Base-by-base conservation (phyloP, 352 stramenopile genomes). In the Phytophthora litchii region DNA sequence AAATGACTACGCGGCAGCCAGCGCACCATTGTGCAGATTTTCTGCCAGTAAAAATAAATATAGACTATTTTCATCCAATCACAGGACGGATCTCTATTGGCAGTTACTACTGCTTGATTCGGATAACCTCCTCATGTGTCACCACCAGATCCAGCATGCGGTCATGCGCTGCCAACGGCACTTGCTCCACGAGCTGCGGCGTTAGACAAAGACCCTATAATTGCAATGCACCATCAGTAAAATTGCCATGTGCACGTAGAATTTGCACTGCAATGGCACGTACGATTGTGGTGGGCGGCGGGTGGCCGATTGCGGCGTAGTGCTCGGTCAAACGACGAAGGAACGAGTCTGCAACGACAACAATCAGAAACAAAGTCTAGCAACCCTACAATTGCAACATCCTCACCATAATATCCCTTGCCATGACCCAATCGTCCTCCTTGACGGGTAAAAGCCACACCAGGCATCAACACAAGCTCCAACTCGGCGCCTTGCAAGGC, bases 351-450 rank as follows among this genome's bases (percentile, higher is more conserved):
- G 48, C 50, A 69, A 20, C 54, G 47, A 47, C 29, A 62, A 14
- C 42, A 52, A 12, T 27, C 23, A 27, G 51, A 34, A 16, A 16
- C 12, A 58, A 16, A 54, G 17, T 64, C 34, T 54, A 19, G 32
- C 23, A 64, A 61, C 31, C 19, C 44, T 3, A 10, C 25, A 55
- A 2, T 9, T 9, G 25, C 14, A 38, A 25, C 8, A 46, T 13
- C 17, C 68, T 41, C 43, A 95, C 88, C 86, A 46, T 96, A 96
- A 59, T 96, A 94, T 19, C 87, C 87, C 59, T 95, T 94, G 36
- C 89, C 89, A 54, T 97, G 89, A 11, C 89, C 89, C 3, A 97
- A 61, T 0, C 89, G 85, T 21, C 85, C 91, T 64, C 89, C 88
- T 20, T 27, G 29, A 35, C 72, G 67, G 54, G 96, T 87, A 50